Conservation (phyloP, 805 yeast genomes). For the Hanseniaspora valbyensis region DNA sequence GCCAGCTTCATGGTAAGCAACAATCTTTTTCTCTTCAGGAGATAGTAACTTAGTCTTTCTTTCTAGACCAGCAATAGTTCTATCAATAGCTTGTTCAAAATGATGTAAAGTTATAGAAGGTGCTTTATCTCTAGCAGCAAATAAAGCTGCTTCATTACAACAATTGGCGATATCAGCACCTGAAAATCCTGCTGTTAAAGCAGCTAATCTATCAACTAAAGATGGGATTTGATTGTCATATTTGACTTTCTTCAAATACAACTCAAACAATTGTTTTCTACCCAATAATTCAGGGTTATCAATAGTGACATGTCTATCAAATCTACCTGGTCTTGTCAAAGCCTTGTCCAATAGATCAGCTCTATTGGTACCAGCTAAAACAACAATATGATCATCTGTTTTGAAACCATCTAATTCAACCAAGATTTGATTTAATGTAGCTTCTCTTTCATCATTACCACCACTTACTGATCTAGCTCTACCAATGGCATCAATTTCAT, state of each 20-base stretch:
- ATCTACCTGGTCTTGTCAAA: slow-evolving; percentile 85
- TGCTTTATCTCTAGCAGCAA: slow-evolving; percentile 74
- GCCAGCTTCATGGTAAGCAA: slow-evolving; percentile 94
- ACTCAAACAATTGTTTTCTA: slow-evolving; percentile 73
- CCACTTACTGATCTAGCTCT: slow-evolving; percentile 70
- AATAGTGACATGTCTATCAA: slow-evolving; percentile 77
- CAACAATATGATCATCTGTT: slow-evolving; percentile 81
- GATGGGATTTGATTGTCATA: slow-evolving; percentile 40
- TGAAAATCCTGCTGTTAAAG: slow-evolving; percentile 87
- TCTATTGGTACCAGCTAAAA: slow-evolving; percentile 88
- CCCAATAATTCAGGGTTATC: slow-evolving; percentile 86
- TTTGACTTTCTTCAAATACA: slow-evolving; percentile 58
- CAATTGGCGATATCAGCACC: slow-evolving; percentile 96
- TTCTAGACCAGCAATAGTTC: slow-evolving; percentile 91
- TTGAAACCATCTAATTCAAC: slow-evolving; percentile 96
- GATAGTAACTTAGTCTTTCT: slow-evolving; percentile 69
- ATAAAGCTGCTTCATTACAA: slow-evolving; percentile 87
- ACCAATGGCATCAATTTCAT: slow-evolving; percentile 94
- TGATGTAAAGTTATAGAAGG: slow-evolving; percentile 52
- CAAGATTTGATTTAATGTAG: slow-evolving; percentile 78
- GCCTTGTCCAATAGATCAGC: slow-evolving; percentile 87
- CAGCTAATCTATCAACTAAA: slow-evolving; percentile 74
- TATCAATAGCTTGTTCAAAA: slow-evolving; percentile 86
- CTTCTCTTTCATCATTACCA: slow-evolving; percentile 85
- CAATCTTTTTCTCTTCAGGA: slow-evolving; percentile 70